phyloP scores from a whole-genome alignment of 306 rosid species.

The Quercus gilva region DNA sequence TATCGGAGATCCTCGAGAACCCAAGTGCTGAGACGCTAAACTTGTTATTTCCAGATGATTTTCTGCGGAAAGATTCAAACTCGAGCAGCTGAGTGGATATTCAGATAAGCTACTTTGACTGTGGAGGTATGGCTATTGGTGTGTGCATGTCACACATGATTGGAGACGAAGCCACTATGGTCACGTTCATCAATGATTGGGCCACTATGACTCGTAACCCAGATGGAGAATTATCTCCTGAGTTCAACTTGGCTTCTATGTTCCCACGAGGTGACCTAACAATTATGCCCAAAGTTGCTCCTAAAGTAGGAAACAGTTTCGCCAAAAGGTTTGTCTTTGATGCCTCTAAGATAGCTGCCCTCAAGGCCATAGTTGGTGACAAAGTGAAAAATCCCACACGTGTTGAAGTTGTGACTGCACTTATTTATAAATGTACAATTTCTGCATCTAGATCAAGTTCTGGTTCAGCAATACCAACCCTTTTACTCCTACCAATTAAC shows the following conservation, averaged over 20 bases:
- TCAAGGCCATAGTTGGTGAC: conserved; percentile 21
- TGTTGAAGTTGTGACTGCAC: conserved; percentile 38
- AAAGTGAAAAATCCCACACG: conserved; percentile 34
- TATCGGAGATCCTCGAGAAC: conserved; percentile 32
- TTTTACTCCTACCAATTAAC: conserved; percentile 2
- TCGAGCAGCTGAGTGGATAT: conserved; percentile 15
- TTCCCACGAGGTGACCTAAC: conserved; percentile 25
- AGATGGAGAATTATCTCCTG: background rate
- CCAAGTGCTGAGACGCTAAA: background rate
- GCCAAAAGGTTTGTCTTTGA: conserved; percentile 38
- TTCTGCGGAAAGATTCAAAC: conserved; percentile 21
- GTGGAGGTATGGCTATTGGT: conserved; percentile 47
- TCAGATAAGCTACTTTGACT: conserved; percentile 39
- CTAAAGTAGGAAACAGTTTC: background rate
- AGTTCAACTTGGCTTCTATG: background rate
- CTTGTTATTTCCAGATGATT: conserved; percentile 29
- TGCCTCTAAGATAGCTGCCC: conserved; percentile 20
- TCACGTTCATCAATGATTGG: conserved; percentile 49
- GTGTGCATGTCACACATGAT: conserved; percentile 49
- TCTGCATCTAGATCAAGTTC: conserved; percentile 10
- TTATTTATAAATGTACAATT: conserved; percentile 25
- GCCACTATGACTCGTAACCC: conserved; percentile 22
- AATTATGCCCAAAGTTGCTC: background rate
- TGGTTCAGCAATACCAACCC: background rate
- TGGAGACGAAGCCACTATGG: conserved; percentile 34